These are phyloP conservation scores for Geosmithia flava DNA, from an alignment of 2,329 filamentous ascomycete species.

Conservation along the genomic window DNA sequence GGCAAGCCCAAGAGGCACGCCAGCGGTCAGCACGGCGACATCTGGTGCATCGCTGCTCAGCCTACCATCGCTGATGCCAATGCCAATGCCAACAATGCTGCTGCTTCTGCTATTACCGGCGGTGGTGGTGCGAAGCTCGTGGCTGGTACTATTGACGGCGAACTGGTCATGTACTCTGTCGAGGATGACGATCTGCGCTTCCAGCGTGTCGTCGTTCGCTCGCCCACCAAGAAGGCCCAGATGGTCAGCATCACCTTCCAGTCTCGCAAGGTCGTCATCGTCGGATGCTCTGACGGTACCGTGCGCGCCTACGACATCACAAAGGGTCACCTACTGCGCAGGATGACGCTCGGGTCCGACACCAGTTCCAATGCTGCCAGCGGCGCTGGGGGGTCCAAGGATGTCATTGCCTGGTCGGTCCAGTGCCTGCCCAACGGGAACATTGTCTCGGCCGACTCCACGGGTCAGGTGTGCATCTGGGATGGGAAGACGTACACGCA, in stretches of 20 bases:
- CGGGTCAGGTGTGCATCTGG: slow-evolving; percentile 87
- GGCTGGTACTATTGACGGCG: slow-evolving; percentile 81
- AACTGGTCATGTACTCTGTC: slow-evolving; percentile 76
- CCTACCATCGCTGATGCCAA: slow-evolving; percentile 29
- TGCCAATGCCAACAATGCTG: slow-evolving; percentile 1
- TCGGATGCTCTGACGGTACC: slow-evolving; percentile 93
- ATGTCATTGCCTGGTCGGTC: slow-evolving; percentile 87
- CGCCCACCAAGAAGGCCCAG: slow-evolving; percentile 72
- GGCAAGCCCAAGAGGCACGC: slow-evolving; percentile 70
- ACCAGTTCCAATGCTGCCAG: slow-evolving; percentile 17
- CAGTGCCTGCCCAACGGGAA: slow-evolving; percentile 79
- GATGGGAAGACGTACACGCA: slow-evolving; percentile 87
- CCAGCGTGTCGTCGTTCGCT: slow-evolving; percentile 60
- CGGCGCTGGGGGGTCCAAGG: slow-evolving; percentile 57
- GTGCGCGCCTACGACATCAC: slow-evolving; percentile 83
- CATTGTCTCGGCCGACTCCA: slow-evolving; percentile 90
- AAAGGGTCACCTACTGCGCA: slow-evolving; percentile 62
- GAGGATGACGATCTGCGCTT: slow-evolving; percentile 76
- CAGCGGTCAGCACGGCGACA: slow-evolving; percentile 86
- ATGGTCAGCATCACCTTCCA: slow-evolving; percentile 90
- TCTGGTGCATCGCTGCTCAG: slow-evolving; percentile 91
- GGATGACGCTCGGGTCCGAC: slow-evolving; percentile 77
- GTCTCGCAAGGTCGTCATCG: slow-evolving; percentile 67
- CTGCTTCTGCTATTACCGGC: slow-evolving; percentile 14
- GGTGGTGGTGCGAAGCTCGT: slow-evolving; percentile 51